A percentile compares a stretch with the other conserved stretches of the same genome.
phyloP scores from a whole-genome alignment of 257 asterid genomes.

The Verbena officinalis region DNA sequence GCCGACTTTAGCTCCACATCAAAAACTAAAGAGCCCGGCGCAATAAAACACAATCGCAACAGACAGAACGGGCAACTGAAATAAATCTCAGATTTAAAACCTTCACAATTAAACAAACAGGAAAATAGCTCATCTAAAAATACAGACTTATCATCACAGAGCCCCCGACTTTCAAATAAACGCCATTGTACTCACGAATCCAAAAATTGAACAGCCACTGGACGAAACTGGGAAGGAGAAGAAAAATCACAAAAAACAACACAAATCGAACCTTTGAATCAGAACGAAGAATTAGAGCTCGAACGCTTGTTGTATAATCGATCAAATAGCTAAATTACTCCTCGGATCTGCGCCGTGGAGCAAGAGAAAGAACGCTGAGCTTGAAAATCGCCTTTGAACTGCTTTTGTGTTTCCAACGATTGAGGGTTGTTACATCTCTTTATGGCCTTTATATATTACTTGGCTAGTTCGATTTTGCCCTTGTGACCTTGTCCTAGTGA shows the following conservation, averaged over 20 bases:
- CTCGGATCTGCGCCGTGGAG: slow-evolving; percentile 46
- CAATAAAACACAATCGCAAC: not conserved
- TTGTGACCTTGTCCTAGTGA: slow-evolving; percentile 14
- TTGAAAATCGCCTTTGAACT: not conserved
- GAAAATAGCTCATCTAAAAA: too few relatives aligned
- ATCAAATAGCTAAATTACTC: slow-evolving; percentile 26
- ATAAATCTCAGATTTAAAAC: not conserved
- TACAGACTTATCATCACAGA: not conserved
- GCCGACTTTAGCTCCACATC: too few relatives aligned
- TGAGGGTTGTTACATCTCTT: too few relatives aligned
- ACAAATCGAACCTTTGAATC: slow-evolving; percentile 35
- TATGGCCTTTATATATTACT: slow-evolving; percentile 19
- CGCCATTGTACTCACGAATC: not conserved
- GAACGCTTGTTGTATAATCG: slow-evolving; percentile 19
- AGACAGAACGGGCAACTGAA: not conserved
- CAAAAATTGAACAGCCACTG: not conserved
- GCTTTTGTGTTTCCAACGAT: too few relatives aligned
- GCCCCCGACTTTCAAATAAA: not conserved
- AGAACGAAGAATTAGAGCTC: slow-evolving; percentile 7
- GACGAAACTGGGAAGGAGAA: not conserved
- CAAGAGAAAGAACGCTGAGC: not conserved
- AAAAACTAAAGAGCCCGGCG: too few relatives aligned
- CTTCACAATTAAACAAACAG: too few relatives aligned
- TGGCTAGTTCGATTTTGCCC: too few relatives aligned
- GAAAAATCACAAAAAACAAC: not conserved